Evolutionary conservation across 148 eudicot genomes (phyloP), one percentile per base, ranked within the genome.

Genomic region (Amaranthus hypochondriacus): DNA sequence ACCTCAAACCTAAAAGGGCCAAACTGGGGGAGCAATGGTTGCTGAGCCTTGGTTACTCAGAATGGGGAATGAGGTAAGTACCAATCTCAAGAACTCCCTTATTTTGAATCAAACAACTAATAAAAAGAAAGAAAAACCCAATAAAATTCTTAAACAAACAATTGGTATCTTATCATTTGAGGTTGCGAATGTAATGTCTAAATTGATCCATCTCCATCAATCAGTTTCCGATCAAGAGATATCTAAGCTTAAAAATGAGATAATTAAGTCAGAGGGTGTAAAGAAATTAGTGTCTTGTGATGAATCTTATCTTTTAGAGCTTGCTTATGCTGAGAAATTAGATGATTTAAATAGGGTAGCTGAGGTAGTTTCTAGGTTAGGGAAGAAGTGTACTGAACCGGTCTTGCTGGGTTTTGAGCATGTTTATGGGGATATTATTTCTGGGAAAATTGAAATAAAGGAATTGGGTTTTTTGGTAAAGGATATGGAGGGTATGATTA

Each of bases 181-280:
- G 66, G 89, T 90, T 4, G 99, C 99, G 46, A 95, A 92, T 77
- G 86, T 89, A 48, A 92, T 95, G 99, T 95, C 96, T 18, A 90
- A 90, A 62, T 81, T 90, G 53, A 82, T 89, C 0, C 87, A 84
- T 57, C 81, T 95, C 10, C 89, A 95, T 68, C 90, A 89, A 68
- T 90, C 96, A 3, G 57, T 95, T 8, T 62, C 81, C n/a, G 86
- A 86, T 15, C 42, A 55, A 12, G 93, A 90, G 77, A 81, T 95
- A 59, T 76, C 76, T 15, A 87, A 71, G 62, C 82, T 95, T 0
- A 92, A 80, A 56, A 73, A 65, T 66, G 89, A 89, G 70, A 87
- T 87, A 65, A 79, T 86, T 0, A 90, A 81, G 9, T 89, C 89
- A 14, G 87, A 85, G 9, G 97, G 96, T n/a, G 84, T 92, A 2